Percentiles rank a stretch among this genome's conserved stretches.
Conservation (phyloP, 2,329 filamentous ascomycete species). For the Ophiostoma novo-ulmi region DNA sequence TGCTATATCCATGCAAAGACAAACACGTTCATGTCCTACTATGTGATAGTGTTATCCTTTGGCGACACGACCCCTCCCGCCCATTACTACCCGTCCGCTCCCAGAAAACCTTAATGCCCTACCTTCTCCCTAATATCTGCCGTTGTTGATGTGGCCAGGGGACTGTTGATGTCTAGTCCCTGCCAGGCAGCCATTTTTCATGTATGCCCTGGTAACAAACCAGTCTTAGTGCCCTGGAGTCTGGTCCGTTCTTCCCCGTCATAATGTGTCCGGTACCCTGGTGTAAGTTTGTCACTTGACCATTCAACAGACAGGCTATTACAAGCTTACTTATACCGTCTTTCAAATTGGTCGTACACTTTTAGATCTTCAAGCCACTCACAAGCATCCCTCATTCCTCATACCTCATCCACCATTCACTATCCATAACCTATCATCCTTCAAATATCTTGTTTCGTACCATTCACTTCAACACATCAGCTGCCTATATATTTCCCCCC, state of each 20-base stretch:
- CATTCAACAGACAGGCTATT: not conserved
- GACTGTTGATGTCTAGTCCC: not conserved
- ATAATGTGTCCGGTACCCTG: no score
- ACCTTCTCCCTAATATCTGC: constrained; percentile 19
- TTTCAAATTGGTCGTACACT: not conserved
- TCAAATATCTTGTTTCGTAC: not conserved
- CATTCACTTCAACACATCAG: not conserved
- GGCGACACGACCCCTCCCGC: constrained; percentile 7
- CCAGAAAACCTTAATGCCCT: constrained; percentile 26
- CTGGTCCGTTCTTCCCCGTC: not conserved
- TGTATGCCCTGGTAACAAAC: not conserved
- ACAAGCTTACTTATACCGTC: not conserved
- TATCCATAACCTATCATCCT: not conserved
- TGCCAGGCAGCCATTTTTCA: not conserved
- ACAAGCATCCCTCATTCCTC: not conserved
- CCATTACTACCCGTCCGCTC: constrained; percentile 14
- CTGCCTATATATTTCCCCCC: no score
- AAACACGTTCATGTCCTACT: not conserved
- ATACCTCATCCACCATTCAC: not conserved
- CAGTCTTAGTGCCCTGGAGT: not conserved
- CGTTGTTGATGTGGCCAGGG: not conserved
- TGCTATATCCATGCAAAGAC: not conserved
- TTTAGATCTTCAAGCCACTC: not conserved
- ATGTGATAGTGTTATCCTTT: not conserved
- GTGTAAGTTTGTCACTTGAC: not conserved